These are phyloP conservation scores for Fonsecaea multimorphosa DNA, from an alignment of 2,329 filamentous ascomycete species.

Conservation along the genomic window DNA sequence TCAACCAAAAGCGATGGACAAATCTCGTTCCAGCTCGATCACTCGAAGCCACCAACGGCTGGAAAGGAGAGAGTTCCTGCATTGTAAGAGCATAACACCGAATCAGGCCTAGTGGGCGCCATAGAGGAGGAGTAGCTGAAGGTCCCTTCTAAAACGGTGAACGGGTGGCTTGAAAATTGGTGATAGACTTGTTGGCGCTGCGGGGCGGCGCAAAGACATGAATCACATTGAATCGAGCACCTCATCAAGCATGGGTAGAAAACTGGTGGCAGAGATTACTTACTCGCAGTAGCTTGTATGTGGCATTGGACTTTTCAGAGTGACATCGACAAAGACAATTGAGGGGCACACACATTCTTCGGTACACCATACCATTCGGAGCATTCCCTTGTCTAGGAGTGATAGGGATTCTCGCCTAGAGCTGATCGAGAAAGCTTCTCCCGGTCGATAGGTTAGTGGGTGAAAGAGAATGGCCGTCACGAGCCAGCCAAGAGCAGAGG, in stretches of 20 bases:
- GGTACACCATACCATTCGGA: neutral
- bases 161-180: slow-evolving; percentile 31
- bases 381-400: neutral
- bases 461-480: neutral
- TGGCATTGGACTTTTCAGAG: slow-evolving; percentile 3
- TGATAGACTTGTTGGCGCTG: slow-evolving; percentile 14
- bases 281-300: neutral
- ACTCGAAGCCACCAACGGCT: slow-evolving; percentile 14
- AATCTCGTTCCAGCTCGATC: slow-evolving; percentile 24
- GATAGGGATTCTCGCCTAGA: neutral
- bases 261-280: neutral
- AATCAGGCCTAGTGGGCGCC: slow-evolving; percentile 20
- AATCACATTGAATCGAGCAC: neutral
- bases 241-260: neutral
- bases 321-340: neutral
- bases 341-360: neutral
- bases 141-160: slow-evolving; percentile 22
- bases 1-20: slow-evolving; percentile 18
- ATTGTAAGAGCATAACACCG: slow-evolving; percentile 11
- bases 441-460: neutral
- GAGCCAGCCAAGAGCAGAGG: neutral
- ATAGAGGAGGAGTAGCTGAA: slow-evolving; percentile 18
- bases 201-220: slow-evolving; percentile 8
- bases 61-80: slow-evolving; percentile 17
- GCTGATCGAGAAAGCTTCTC: neutral